Percentiles rank a stretch among this genome's conserved stretches.
Evolutionary conservation across 164 flowering plant species (phyloP).

Genomic region (Protea cynaroides): DNA sequence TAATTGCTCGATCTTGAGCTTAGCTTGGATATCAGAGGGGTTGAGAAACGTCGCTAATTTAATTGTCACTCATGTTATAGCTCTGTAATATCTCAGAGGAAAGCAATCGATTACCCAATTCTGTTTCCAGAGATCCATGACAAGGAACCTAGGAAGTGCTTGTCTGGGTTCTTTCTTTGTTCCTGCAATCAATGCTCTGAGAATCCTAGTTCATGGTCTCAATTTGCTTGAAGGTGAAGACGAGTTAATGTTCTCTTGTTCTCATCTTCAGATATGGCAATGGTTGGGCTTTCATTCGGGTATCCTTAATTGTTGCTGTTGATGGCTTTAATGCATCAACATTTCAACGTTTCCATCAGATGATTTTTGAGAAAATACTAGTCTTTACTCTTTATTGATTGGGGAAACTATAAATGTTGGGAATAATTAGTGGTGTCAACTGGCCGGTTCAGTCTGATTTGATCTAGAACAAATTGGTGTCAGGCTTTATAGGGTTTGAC

Average conservation of each 20-base stretch:
- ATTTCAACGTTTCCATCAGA: too few species aligned
- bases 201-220: slow-evolving; percentile 66
- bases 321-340: too few species aligned
- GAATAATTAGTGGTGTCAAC: too few species aligned
- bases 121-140: slow-evolving; percentile 79
- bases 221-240: slow-evolving; percentile 93
- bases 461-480: too few species aligned
- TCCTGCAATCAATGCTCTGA: slow-evolving; percentile 70
- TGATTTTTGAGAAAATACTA: too few species aligned
- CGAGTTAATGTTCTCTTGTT: slow-evolving; percentile 96
- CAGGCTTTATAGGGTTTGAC: too few species aligned
- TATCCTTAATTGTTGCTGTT: slow-evolving; percentile 9
- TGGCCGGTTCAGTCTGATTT: too few species aligned
- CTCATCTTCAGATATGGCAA: slow-evolving; percentile 79
- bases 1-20: slow-evolving; percentile 50
- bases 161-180: slow-evolving; percentile 82
- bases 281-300: slow-evolving; percentile 96
- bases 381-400: too few species aligned
- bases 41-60: slow-evolving; percentile 77
- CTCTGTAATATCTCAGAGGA: slow-evolving; percentile 80
- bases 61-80: slow-evolving; percentile 68
- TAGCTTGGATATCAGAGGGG: slow-evolving; percentile 85
- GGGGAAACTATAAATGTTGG: too few species aligned
- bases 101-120: slow-evolving; percentile 70
- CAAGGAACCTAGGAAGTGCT: slow-evolving; percentile 79